Evolutionary conservation across 148 eudicot genomes (phyloP), one percentile per base, ranked within the genome.

Genomic region (Vaccinium corymbosum): DNA sequence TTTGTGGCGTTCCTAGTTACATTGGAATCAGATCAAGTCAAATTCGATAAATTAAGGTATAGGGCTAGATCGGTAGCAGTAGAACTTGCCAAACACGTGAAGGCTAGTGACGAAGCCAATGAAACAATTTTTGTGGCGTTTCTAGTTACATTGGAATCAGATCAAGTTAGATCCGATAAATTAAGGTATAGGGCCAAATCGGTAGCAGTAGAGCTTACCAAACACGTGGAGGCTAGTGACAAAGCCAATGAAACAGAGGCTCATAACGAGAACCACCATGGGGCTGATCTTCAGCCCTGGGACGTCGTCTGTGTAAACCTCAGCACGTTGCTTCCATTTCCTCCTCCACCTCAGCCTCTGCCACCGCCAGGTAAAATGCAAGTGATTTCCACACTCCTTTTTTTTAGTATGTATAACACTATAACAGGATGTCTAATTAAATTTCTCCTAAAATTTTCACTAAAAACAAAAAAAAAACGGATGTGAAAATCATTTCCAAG

Each of bases 51-150:
- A 72, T 84, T 78, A 87, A n/a, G 81, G 82, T 29, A 84, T 84
- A 20, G 88, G 75, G 15, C 89, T 79, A 13, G 94, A 88, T 78
- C 88, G 83, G 82, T 89, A 87, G 76, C 92, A 92, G 83, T 91
- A 93, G 50, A 93, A 84, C 86, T 93, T 93, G 64, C 96, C 96
- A 78, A 93, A 86, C 81, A 93, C 94, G 79, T 93, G 96, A 57
- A 93, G 96, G 25, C 90, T 87, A 56, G 94, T 88, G 79, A 93
- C 93, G 84, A 93, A 93, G 72, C 88, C 94, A 83, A 93, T 93
- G 85, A 93, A 93, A 85, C 92, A 89, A 12, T 8, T 52, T 52
- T 52, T 3, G 56, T 11, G 57, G 16, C 57, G 57, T 53, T 53
- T 53, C 57, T 12, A 53, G 16, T 11, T 53, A 53, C 15, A 53